Evolutionary conservation across 164 flowering plant species (phyloP).

Genomic region (Stephania japonica): DNA sequence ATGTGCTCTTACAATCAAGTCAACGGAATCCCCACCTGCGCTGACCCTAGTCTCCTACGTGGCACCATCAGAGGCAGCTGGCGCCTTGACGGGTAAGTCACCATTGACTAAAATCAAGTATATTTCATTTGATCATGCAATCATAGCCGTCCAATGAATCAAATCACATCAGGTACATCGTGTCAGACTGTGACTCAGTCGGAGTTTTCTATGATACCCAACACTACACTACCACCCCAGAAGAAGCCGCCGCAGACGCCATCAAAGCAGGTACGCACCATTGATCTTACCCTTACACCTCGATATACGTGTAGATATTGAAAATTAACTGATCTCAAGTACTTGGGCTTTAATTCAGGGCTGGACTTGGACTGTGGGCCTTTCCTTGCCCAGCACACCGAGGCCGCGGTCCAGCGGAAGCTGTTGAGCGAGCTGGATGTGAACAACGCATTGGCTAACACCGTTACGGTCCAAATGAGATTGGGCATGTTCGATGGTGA

Average conservation of each 20-base stretch:
- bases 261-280: slow-evolving; percentile 64
- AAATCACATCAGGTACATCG: slow-evolving; percentile 57
- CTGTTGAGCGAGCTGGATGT: slow-evolving; percentile 46
- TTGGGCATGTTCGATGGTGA: slow-evolving; percentile 90
- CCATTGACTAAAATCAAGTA: background rate
- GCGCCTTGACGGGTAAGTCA: slow-evolving; percentile 68
- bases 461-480: slow-evolving; percentile 79
- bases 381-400: slow-evolving; percentile 60
- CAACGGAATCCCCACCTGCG: slow-evolving; percentile 90
- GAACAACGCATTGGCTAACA: slow-evolving; percentile 52
- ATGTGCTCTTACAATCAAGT: slow-evolving; percentile 97
- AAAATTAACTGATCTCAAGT: background rate
- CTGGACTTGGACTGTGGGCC: slow-evolving; percentile 95
- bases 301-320: no score
- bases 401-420: slow-evolving; percentile 48
- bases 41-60: slow-evolving; percentile 67
- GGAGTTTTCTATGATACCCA: slow-evolving; percentile 65
- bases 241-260: slow-evolving; percentile 87
- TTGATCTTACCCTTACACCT: no score
- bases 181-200: slow-evolving; percentile 91
- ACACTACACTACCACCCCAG: slow-evolving; percentile 78
- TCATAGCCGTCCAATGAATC: background rate
- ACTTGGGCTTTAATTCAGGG: slow-evolving; percentile 32
- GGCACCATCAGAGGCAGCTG: slow-evolving; percentile 57
- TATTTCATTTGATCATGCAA: no score